Base-by-base conservation (phyloP, 208 protist genomes). In the Acanthamoeba triangularis region DNA sequence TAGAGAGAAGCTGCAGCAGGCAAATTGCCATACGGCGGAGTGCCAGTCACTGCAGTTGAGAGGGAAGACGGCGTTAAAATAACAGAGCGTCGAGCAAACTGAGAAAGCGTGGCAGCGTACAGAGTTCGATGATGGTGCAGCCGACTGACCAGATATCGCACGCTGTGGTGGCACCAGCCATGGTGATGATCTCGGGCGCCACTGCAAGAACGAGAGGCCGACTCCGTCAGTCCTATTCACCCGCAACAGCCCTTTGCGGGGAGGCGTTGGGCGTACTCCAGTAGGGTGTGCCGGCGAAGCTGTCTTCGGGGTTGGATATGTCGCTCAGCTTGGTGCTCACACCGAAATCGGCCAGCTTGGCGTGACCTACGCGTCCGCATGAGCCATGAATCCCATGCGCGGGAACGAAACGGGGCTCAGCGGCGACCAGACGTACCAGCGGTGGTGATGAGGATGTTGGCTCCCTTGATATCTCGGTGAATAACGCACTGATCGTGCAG, bases 301-400 rank as follows among this genome's bases (percentile, higher is more conserved):
- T 95, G 13, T 98, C 98, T 72, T 99, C 99, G 49, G 54, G 97
- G 33, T 91, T 95, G 33, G 96, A 94, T 44, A 90, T 95, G 61
- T 97, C 96, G 20, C 69, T 95, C 98, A 98, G 97, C 98, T 98
- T 98, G 96, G 98, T 99, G 97, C 99, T 99, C 80, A 99, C 99
- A 94, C 99, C 99, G 97, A 99, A 99, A 97, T 99, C 99, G 0
- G 99, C 99, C 49, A 99, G 98, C 96, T 99, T 99, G 37, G 99
- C 99, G 13, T 88, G 74, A 72, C 78, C 49, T 95, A 37, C 33
- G 41, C 78, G 28, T 56, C n/a, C 41, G 4, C 44, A 5, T 65
- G 23, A 65, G 25, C n/a, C 7, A 59, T n/a, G 23, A n/a, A 20
- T 23, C 16, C n/a, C 59, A 5, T n/a, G 59, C 5, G 59, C 16